A percentile compares a stretch with the other conserved stretches of the same genome.
These are phyloP conservation scores for Colletotrichum eremochloae DNA, from an alignment of 2,329 filamentous ascomycete genomes.

Conservation along the genomic window DNA sequence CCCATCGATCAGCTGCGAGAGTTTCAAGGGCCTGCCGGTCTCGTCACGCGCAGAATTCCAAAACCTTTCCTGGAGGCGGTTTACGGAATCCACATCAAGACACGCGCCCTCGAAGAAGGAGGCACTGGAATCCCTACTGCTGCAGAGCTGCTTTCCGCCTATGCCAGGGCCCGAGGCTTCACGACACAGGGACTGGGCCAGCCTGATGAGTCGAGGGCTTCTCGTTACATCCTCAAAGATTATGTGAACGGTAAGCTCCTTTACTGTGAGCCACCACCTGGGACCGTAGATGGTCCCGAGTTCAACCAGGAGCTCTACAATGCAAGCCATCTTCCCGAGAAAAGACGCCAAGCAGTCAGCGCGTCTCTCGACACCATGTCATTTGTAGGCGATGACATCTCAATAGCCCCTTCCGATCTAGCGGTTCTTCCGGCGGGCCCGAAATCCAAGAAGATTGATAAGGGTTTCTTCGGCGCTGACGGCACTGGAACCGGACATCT, in stretches of 20 bases:
- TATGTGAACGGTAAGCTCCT: conserved; percentile 97
- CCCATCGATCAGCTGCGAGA: conserved; percentile 97
- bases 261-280: conserved; percentile 89
- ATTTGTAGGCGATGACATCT: conserved; percentile 53
- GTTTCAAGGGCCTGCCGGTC: conserved; percentile 85
- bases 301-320: conserved; percentile 96
- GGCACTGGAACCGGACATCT: conserved; percentile 74
- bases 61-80: conserved; percentile 90
- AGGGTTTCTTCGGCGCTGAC: conserved; percentile 83
- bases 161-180: conserved; percentile 91
- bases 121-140: conserved; percentile 89
- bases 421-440: conserved; percentile 69
- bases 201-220: conserved; percentile 93
- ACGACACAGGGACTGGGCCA: conserved; percentile 89
- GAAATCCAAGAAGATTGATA: conserved; percentile 85
- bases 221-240: conserved; percentile 92
- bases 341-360: conserved; percentile 77
- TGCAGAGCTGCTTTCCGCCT: conserved; percentile 86
- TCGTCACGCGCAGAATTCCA: conserved; percentile 89
- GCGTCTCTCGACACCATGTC: conserved; percentile 62
- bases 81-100: conserved; percentile 92
- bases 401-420: conserved; percentile 59
- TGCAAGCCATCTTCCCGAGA: conserved; percentile 82
- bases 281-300: conserved; percentile 75
- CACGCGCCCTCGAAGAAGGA: conserved; percentile 87